These are phyloP conservation scores for Graphiopsis chlorocephala DNA, from an alignment of 2,329 filamentous ascomycete species.

Conservation along the genomic window DNA sequence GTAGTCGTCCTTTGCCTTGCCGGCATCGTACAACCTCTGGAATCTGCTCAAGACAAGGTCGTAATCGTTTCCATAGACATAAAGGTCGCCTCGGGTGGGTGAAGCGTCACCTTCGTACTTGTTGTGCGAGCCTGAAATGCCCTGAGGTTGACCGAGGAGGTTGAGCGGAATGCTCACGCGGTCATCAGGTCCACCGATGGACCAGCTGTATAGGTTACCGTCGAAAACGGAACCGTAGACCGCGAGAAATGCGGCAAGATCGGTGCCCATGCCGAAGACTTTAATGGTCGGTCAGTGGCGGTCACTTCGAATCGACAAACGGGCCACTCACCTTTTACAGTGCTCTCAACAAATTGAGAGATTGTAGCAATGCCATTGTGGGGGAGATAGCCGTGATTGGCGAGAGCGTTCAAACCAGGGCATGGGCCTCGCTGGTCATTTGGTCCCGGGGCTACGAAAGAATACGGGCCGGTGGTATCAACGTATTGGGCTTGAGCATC, in stretches of 20 bases:
- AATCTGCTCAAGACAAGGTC: conserved; percentile 26
- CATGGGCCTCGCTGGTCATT: conserved; percentile 34
- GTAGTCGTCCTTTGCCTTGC: conserved; percentile 22
- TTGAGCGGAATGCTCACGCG: conserved; percentile 15
- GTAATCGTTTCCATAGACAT: conserved; percentile 30
- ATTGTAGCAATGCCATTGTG: conserved; percentile 35
- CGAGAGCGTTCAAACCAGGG: conserved; percentile 34
- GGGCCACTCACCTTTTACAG: conserved; percentile 21
- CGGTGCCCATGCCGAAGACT: conserved; percentile 36
- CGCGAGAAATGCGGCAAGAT: conserved; percentile 34
- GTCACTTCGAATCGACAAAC: not conserved
- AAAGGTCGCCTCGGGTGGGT: conserved; percentile 34
- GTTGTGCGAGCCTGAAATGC: conserved; percentile 32
- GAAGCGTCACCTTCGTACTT: conserved; percentile 38
- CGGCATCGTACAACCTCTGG: conserved; percentile 30
- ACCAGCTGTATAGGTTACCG: conserved; percentile 28
- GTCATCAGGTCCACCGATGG: conserved; percentile 30
- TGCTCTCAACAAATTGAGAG: conserved; percentile 33
- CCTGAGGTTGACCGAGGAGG: conserved; percentile 27
- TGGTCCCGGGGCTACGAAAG: conserved; percentile 27
- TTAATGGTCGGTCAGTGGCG: not conserved
- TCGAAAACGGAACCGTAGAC: conserved; percentile 33
- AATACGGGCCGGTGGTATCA: conserved; percentile 24
- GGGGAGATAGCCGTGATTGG: conserved; percentile 34
- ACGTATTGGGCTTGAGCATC: conserved; percentile 31